Evolutionary conservation across 2,329 filamentous ascomycete genomes (phyloP).

Genomic region (Knufia fluminis): DNA sequence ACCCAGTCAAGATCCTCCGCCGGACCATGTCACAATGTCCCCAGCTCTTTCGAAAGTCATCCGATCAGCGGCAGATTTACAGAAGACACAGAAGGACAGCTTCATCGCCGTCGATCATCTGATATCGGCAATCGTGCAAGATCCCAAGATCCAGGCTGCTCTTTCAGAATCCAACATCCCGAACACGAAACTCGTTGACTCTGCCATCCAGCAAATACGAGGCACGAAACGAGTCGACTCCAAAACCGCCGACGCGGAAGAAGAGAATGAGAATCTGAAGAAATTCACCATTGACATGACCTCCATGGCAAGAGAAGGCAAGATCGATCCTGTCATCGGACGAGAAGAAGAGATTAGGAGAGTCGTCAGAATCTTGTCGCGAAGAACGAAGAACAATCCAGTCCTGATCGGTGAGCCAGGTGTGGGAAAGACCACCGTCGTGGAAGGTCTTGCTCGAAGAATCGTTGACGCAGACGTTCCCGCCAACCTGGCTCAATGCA

Average conservation of each 20-base stretch:
- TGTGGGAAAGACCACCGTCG: conserved; percentile 97
- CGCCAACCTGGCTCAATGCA: conserved; percentile 88
- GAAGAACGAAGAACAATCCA: conserved; percentile 95
- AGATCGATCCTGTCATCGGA: conserved; percentile 92
- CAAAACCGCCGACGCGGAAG: conserved; percentile 84
- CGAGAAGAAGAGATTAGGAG: conserved; percentile 84
- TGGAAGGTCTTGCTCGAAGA: conserved; percentile 86
- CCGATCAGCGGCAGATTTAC: conserved; percentile 74
- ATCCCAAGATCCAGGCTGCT: conserved; percentile 60
- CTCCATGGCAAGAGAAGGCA: conserved; percentile 87
- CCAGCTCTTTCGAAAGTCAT: conserved; percentile 75
- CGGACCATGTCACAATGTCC: conserved; percentile 75
- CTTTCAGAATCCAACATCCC: conserved; percentile 84
- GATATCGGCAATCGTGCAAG: conserved; percentile 75
- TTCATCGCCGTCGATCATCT: conserved; percentile 93
- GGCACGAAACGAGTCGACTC: conserved; percentile 91
- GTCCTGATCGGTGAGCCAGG: conserved; percentile 96
- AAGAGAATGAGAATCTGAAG: conserved; percentile 88
- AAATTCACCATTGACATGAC: conserved; percentile 99
- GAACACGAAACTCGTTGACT: conserved; percentile 80
- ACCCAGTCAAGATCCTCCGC: conserved; percentile 89
- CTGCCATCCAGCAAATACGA: conserved; percentile 82
- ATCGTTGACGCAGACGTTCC: conserved; percentile 97
- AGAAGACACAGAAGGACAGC: conserved; percentile 94
- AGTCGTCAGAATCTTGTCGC: conserved; percentile 85